Conservation (phyloP, 768 basidiomycete genomes). For the Suillus cothurnatus region DNA sequence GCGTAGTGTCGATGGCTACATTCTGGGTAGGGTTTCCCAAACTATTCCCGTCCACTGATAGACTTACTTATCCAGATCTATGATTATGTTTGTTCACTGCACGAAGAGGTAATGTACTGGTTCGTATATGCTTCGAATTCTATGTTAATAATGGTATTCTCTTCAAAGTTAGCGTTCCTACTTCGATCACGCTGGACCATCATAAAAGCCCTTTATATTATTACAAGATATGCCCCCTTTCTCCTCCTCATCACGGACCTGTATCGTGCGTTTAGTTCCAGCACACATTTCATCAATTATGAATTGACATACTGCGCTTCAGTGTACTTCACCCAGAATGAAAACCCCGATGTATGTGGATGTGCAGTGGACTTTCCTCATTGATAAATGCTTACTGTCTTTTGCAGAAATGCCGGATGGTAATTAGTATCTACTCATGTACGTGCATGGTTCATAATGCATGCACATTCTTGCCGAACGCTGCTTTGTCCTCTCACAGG, state of each 20-base stretch:
- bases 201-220: background rate
- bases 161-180: background rate
- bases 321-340: background rate
- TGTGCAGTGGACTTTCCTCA: background rate
- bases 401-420: background rate
- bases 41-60: background rate
- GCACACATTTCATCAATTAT: background rate
- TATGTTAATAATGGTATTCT: background rate
- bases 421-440: background rate
- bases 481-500: background rate
- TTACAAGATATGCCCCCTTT: background rate
- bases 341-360: background rate
- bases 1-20: background rate
- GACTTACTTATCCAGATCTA: background rate
- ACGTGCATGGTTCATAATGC: background rate
- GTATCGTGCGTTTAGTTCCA: background rate
- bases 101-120: background rate
- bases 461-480: background rate
- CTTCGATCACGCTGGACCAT: background rate
- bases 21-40: background rate
- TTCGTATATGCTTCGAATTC: background rate
- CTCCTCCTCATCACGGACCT: background rate
- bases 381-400: background rate
- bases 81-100: background rate
- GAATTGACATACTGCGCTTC: background rate